phyloP scores from a whole-genome alignment of 2,329 filamentous ascomycete species.

The Hypoxylon sp. region DNA sequence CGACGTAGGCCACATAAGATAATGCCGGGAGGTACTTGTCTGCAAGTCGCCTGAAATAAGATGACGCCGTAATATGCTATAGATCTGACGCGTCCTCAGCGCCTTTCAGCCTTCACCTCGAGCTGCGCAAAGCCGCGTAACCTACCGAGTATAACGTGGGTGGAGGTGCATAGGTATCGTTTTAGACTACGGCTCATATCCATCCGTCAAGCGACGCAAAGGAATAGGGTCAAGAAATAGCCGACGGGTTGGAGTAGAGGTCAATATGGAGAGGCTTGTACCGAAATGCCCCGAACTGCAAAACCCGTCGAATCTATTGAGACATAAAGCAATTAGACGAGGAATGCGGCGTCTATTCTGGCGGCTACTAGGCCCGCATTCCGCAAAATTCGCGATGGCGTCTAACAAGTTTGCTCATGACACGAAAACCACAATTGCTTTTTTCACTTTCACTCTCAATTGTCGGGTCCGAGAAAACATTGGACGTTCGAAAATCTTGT shows the following conservation, averaged over 20 bases:
- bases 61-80: background rate
- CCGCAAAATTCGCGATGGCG: slow-evolving; percentile 25
- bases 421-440: background rate
- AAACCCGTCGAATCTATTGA: slow-evolving; percentile 9
- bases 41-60: slow-evolving; percentile 8
- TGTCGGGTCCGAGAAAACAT: background rate
- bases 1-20: background rate
- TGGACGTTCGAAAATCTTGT: background rate
- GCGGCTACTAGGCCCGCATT: slow-evolving; percentile 40
- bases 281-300: slow-evolving; percentile 25
- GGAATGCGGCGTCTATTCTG: slow-evolving; percentile 15
- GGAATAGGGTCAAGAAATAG: slow-evolving; percentile 32
- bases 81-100: slow-evolving; percentile 6
- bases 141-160: slow-evolving; percentile 1
- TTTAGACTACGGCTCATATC: slow-evolving; percentile 28
- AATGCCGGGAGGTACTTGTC: background rate
- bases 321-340: slow-evolving; percentile 26
- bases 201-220: slow-evolving; percentile 40
- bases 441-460: slow-evolving; percentile 1
- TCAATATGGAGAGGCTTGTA: slow-evolving; percentile 27
- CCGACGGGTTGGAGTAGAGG: slow-evolving; percentile 24
- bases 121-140: background rate
- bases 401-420: slow-evolving; percentile 8
- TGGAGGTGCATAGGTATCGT: slow-evolving; percentile 20
- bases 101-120: slow-evolving; percentile 7